These are phyloP conservation scores for Ganoderma multipileum DNA, from an alignment of 1,284 basidiomycete genomes.

Conservation along the genomic window DNA sequence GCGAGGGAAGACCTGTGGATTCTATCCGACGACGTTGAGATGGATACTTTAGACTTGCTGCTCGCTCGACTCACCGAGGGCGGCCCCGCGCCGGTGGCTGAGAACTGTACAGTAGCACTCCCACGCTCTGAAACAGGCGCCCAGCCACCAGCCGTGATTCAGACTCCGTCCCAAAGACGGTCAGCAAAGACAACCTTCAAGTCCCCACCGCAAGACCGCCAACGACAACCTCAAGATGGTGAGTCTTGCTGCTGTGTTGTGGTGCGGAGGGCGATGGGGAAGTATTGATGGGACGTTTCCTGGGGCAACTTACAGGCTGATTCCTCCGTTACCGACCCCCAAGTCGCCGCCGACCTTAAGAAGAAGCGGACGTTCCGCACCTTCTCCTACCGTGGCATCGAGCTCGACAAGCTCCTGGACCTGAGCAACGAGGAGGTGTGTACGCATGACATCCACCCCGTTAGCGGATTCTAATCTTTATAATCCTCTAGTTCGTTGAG, in stretches of 20 bases:
- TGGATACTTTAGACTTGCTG: conserved; percentile 7
- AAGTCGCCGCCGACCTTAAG: conserved; percentile 93
- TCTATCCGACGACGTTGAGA: conserved; percentile 68
- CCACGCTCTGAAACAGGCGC: conserved; percentile 41
- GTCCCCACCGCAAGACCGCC: conserved; percentile 40
- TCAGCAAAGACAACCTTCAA: conserved; percentile 24
- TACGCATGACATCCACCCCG: not conserved
- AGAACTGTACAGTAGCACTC: conserved; percentile 68
- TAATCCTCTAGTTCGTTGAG: conserved; percentile 69
- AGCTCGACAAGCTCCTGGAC: conserved; percentile 97
- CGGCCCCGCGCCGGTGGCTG: conserved; percentile 33
- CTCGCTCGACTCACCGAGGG: conserved; percentile 20
- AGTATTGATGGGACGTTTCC: conserved; percentile 32
- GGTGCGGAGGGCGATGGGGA: conserved; percentile 17
- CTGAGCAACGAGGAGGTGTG: conserved; percentile 92
- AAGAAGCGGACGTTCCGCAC: conserved; percentile 98
- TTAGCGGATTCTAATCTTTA: conserved; percentile 9
- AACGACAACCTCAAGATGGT: conserved; percentile 64
- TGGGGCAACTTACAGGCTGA: conserved; percentile 65
- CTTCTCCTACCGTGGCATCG: conserved; percentile 97
- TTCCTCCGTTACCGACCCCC: conserved; percentile 82
- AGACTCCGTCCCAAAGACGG: conserved; percentile 47
- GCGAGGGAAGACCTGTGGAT: conserved; percentile 86
- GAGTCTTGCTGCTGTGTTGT: conserved; percentile 35
- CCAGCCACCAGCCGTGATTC: conserved; percentile 43